phyloP scores from a whole-genome alignment of 495 filamentous ascomycete species.

The Chlorociboria aeruginascens region DNA sequence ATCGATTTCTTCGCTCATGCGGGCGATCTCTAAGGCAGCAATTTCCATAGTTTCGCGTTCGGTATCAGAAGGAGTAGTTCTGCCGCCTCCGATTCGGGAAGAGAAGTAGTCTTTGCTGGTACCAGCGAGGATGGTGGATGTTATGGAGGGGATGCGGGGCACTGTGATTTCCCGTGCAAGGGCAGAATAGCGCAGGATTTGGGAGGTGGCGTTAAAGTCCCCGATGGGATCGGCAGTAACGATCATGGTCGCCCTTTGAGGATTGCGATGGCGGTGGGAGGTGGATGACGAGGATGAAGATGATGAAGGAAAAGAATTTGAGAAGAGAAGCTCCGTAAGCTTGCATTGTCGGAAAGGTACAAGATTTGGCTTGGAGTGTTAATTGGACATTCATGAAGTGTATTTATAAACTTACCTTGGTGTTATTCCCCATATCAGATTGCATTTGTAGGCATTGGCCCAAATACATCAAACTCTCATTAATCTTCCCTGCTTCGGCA shows the following conservation, averaged over 20 bases:
- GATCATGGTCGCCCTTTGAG: conserved; percentile 89
- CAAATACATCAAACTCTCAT: conserved; percentile 94
- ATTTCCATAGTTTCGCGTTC: conserved; percentile 61
- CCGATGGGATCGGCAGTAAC: conserved; percentile 90
- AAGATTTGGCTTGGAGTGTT: conserved; percentile 47
- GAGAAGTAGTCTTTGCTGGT: conserved; percentile 22
- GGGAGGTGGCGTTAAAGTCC: conserved; percentile 92
- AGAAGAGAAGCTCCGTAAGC: conserved; percentile 90
- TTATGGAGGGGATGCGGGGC: conserved; percentile 71
- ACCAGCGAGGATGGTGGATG: conserved; percentile 25
- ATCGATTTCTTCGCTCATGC: conserved; percentile 66
- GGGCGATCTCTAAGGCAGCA: conserved; percentile 60
- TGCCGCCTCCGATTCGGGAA: conserved; percentile 32
- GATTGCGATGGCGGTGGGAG: conserved; percentile 31
- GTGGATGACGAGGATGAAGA: conserved; percentile 23
- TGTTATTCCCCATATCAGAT: conserved; percentile 58
- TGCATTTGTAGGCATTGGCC: conserved; percentile 97
- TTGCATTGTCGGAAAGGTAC: conserved; percentile 95
- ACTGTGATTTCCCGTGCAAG: conserved; percentile 89
- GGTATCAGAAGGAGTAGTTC: conserved; percentile 35
- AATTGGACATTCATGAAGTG: background rate
- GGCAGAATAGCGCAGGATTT: conserved; percentile 92
- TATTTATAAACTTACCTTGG: conserved; percentile 45
- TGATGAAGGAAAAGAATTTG: conserved; percentile 76
- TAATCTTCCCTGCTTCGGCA: conserved; percentile 94